A percentile compares a stretch with the other conserved stretches of the same genome.
These are phyloP conservation scores for Zelopaecilomyces penicillatus DNA, from an alignment of 2,329 filamentous ascomycete genomes.

Conservation along the genomic window DNA sequence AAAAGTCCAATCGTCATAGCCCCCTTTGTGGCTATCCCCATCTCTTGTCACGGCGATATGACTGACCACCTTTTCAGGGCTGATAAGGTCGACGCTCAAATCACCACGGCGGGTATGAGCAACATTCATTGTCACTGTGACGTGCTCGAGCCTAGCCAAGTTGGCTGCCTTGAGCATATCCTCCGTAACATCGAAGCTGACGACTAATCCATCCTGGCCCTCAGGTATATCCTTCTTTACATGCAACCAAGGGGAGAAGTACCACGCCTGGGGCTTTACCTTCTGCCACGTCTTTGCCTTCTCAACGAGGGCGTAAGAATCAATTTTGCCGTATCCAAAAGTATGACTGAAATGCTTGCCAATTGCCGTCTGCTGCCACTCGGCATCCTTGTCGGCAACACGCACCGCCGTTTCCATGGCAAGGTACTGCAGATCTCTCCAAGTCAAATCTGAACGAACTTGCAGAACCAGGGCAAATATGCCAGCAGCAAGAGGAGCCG, in stretches of 20 bases:
- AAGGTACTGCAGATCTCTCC: conserved; percentile 92
- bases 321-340: conserved; percentile 92
- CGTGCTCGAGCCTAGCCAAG: conserved; percentile 79
- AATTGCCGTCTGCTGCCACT: conserved; percentile 74
- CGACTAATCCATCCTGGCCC: conserved; percentile 69
- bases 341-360: conserved; percentile 89
- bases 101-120: conserved; percentile 82
- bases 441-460: conserved; percentile 76
- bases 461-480: conserved; percentile 84
- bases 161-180: conserved; percentile 78
- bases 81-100: conserved; percentile 83
- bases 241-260: conserved; percentile 85
- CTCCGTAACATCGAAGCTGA: conserved; percentile 71
- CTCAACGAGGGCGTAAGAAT: conserved; percentile 78
- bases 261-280: conserved; percentile 95
- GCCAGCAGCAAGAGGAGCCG: conserved; percentile 84
- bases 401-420: conserved; percentile 77
- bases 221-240: conserved; percentile 81
- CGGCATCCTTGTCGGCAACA: conserved; percentile 58
- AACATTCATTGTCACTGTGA: conserved; percentile 96
- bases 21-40: conserved; percentile 55
- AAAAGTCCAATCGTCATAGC: conserved; percentile 95
- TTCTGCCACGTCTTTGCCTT: conserved; percentile 75
- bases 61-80: conserved; percentile 72
- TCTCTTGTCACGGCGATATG: conserved; percentile 71